Percentiles rank a stretch among this genome's conserved stretches.
phyloP scores from a whole-genome alignment of 2,329 filamentous ascomycete genomes.

The Fusarium sp. region DNA sequence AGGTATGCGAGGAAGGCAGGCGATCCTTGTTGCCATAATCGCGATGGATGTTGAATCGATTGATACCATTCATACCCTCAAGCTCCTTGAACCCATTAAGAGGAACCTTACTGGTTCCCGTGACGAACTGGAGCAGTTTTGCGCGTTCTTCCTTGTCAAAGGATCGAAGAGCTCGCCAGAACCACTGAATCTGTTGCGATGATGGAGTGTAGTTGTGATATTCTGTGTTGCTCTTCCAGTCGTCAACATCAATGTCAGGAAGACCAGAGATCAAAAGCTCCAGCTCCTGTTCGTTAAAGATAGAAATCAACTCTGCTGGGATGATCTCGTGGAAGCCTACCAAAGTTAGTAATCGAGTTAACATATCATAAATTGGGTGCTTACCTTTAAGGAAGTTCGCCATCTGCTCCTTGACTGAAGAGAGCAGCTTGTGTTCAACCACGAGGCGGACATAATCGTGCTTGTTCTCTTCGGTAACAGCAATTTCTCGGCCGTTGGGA shows the following conservation, averaged over 20 bases:
- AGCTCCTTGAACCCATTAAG: slow-evolving; percentile 99
- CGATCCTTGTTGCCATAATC: slow-evolving; percentile 97
- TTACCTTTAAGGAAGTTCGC: slow-evolving; percentile 88
- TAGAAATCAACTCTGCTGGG: slow-evolving; percentile 89
- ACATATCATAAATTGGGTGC: slow-evolving; percentile 32
- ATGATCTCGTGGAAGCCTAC: slow-evolving; percentile 97
- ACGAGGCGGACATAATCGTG: slow-evolving; percentile 95
- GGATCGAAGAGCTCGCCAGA: slow-evolving; percentile 96
- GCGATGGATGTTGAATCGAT: slow-evolving; percentile 97
- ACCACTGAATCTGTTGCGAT: slow-evolving; percentile 98
- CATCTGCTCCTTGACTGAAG: slow-evolving; percentile 93
- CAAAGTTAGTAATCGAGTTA: slow-evolving; percentile 9
- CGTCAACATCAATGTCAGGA: slow-evolving; percentile 96
- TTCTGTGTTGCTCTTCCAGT: slow-evolving; percentile 99
- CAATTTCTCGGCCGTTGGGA: slow-evolving; percentile 87
- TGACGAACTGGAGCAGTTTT: slow-evolving; percentile 97
- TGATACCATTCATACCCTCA: slow-evolving; percentile 99
- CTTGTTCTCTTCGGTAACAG: slow-evolving; percentile 98
- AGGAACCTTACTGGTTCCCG: slow-evolving; percentile 96
- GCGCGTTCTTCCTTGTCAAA: slow-evolving; percentile 99
- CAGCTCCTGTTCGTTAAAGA: slow-evolving; percentile 98
- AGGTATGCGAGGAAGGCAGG: slow-evolving; percentile 95
- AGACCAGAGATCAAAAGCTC: slow-evolving; percentile 96
- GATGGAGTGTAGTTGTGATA: slow-evolving; percentile 97
- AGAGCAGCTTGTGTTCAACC: slow-evolving; percentile 91